Evolutionary conservation across 352 stramenopile species (phyloP).

Genomic region (Peronospora belbahrii): DNA sequence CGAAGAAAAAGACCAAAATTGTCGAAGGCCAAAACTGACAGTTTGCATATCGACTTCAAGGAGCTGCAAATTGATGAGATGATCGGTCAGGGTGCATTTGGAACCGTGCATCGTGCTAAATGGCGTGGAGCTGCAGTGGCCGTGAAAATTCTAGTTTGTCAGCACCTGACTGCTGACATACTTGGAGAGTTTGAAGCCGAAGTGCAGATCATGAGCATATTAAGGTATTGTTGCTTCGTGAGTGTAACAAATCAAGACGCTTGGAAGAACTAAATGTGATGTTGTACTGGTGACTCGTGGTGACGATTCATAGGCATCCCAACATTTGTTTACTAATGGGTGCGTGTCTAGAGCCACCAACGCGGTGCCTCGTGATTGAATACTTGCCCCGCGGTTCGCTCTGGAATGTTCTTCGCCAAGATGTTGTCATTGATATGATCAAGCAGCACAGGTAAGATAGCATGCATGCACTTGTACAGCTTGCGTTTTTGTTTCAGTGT

Average conservation of each 20-base stretch:
- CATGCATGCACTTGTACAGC: background rate
- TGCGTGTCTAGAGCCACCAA: slow-evolving; percentile 70
- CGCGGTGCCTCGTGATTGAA: slow-evolving; percentile 80
- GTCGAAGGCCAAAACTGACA: slow-evolving; percentile 60
- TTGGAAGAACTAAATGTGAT: background rate
- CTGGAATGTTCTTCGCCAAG: slow-evolving; percentile 82
- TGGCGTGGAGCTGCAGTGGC: slow-evolving; percentile 74
- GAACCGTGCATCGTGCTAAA: slow-evolving; percentile 63
- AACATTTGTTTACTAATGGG: slow-evolving; percentile 85
- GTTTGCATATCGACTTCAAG: slow-evolving; percentile 71
- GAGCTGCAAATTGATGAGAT: slow-evolving; percentile 74
- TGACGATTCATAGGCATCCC: slow-evolving; percentile 44
- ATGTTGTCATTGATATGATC: slow-evolving; percentile 52
- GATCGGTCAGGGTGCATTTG: slow-evolving; percentile 82
- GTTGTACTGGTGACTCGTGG: slow-evolving; percentile 3
- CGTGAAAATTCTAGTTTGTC: slow-evolving; percentile 81
- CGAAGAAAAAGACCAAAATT: slow-evolving; percentile 28
- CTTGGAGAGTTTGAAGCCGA: slow-evolving; percentile 84
- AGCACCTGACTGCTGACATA: slow-evolving; percentile 78
- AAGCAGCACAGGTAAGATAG: slow-evolving; percentile 61
- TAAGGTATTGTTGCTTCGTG: slow-evolving; percentile 35
- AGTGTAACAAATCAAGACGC: background rate
- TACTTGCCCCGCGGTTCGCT: slow-evolving; percentile 75
- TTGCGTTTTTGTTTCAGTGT: background rate
- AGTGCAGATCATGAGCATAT: slow-evolving; percentile 87